Conservation (phyloP, 495 filamentous ascomycete genomes). For the Cudoniella acicularis region DNA sequence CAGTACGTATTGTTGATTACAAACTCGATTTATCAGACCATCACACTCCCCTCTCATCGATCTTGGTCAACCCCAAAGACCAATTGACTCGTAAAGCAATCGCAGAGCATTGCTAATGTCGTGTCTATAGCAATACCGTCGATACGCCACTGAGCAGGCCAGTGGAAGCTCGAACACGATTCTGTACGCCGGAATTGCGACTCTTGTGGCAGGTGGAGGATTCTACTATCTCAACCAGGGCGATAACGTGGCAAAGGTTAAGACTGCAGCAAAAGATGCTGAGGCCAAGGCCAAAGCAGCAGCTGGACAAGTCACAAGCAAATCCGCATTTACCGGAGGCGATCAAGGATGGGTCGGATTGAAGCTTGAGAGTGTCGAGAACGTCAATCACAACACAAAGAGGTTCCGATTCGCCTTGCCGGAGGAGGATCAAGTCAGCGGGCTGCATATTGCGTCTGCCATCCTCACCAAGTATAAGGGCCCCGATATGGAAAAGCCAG, state of each 20-base stretch:
- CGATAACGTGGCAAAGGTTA: slow-evolving; percentile 40
- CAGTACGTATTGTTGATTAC: slow-evolving; percentile 33
- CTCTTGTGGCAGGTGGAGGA: slow-evolving; percentile 39
- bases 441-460: slow-evolving; percentile 76
- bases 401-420: slow-evolving; percentile 76
- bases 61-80: slow-evolving; percentile 1
- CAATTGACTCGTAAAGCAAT: not conserved
- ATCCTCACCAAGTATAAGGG: slow-evolving; percentile 85
- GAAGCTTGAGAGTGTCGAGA: slow-evolving; percentile 72
- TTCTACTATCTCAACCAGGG: slow-evolving; percentile 48
- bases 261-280: slow-evolving; percentile 40
- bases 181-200: slow-evolving; percentile 36
- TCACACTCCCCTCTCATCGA: too few species aligned
- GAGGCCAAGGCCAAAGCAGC: slow-evolving; percentile 37
- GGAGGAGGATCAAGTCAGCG: slow-evolving; percentile 78
- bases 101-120: not conserved
- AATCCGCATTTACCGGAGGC: slow-evolving; percentile 71
- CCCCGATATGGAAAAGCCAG: slow-evolving; percentile 71
- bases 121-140: slow-evolving; percentile 35
- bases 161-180: slow-evolving; percentile 36
- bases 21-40: not conserved
- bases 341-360: slow-evolving; percentile 82
- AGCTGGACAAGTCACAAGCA: slow-evolving; percentile 27
- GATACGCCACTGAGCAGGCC: slow-evolving; percentile 49
- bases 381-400: slow-evolving; percentile 88